Base-by-base conservation (phyloP, 495 filamentous ascomycete species). In the Daldinia childiae region DNA sequence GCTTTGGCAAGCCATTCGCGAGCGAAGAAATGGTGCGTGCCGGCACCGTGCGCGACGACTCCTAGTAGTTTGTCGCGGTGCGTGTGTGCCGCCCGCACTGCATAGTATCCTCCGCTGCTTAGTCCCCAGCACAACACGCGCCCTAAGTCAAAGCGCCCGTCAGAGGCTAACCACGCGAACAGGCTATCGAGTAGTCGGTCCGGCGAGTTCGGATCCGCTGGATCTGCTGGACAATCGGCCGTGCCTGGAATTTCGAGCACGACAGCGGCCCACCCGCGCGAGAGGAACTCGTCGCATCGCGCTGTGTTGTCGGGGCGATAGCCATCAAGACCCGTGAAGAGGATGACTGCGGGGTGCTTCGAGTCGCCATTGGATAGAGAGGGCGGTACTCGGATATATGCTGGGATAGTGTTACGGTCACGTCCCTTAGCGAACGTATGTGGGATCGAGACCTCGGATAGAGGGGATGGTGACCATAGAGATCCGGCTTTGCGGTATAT, bases 161-260 rank as follows among this genome's bases (percentile, higher is more conserved):
- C 82, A 15, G 77, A 64, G 1, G 69, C 84, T 79, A 93, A 88
- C 85, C 90, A 94, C 11, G 88, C 86, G 8, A 94, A 78, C 66
- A 93, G 78, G 59, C 85, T 90, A 32, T 81, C 81, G 87, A 90
- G 93, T 52, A 90, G 79, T 19, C 90, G 81, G 27, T 89, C 88
- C 0, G 82, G 70, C 3, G 77, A 75, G 24, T 77, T 71, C 3
- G 86, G 80, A 62, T 87, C 84, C 0, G 81, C 78, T 4, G 78
- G 81, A 62, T 89, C 87, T 0, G 91, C 90, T 0, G 91, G 92
- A 64, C 86, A 92, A 76, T 95, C 92, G 2, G 90, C 92, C 1
- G 92, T 95, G 0, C 92, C 92, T 0, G 92, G 92, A 64, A 95
- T 92, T 79, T 95, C 92, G 26, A 87, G 84, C 29, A 92, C 81